A percentile compares a stretch with the other conserved stretches of the same genome.
Evolutionary conservation across 495 filamentous ascomycete species (phyloP).

Genomic region (Penicillium antarcticum): DNA sequence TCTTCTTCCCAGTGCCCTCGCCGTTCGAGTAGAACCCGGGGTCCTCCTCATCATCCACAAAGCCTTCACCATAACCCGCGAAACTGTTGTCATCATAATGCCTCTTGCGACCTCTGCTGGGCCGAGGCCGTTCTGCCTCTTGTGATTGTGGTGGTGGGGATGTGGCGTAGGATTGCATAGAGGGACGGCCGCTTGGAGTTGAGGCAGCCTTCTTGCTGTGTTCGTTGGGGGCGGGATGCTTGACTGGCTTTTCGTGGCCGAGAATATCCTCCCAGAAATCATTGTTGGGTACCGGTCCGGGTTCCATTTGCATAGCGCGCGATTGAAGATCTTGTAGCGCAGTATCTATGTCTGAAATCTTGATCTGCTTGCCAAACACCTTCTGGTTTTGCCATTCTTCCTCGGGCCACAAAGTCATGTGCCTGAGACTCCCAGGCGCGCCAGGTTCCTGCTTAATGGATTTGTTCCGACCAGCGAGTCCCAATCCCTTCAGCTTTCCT

Average conservation of each 20-base stretch:
- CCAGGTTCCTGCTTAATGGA: slow-evolving; percentile 48
- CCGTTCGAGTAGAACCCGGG: slow-evolving; percentile 44
- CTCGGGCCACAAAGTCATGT: slow-evolving; percentile 55
- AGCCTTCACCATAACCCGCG: slow-evolving; percentile 67
- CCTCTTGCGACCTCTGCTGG: slow-evolving; percentile 63
- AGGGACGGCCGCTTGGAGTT: slow-evolving; percentile 27
- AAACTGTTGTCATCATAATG: slow-evolving; percentile 67
- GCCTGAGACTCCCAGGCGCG: slow-evolving; percentile 37
- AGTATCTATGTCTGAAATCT: slow-evolving; percentile 42
- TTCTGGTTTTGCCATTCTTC: slow-evolving; percentile 66
- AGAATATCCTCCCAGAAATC: slow-evolving; percentile 57
- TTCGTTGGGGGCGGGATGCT: slow-evolving; percentile 28
- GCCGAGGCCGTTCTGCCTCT: slow-evolving; percentile 44
- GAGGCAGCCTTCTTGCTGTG: slow-evolving; percentile 35
- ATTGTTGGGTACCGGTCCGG: slow-evolving; percentile 53
- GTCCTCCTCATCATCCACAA: slow-evolving; percentile 57
- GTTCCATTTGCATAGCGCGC: slow-evolving; percentile 53
- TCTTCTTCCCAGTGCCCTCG: slow-evolving; percentile 45
- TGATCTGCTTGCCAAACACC: slow-evolving; percentile 57
- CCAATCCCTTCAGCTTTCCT: slow-evolving; percentile 60
- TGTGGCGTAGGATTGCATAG: slow-evolving; percentile 30
- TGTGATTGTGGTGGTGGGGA: slow-evolving; percentile 21
- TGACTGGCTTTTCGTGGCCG: slow-evolving; percentile 54
- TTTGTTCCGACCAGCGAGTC: slow-evolving; percentile 62
- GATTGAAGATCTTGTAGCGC: slow-evolving; percentile 46